Evolutionary conservation across 768 basidiomycete species (phyloP).

Genomic region (Collybia sordida): DNA sequence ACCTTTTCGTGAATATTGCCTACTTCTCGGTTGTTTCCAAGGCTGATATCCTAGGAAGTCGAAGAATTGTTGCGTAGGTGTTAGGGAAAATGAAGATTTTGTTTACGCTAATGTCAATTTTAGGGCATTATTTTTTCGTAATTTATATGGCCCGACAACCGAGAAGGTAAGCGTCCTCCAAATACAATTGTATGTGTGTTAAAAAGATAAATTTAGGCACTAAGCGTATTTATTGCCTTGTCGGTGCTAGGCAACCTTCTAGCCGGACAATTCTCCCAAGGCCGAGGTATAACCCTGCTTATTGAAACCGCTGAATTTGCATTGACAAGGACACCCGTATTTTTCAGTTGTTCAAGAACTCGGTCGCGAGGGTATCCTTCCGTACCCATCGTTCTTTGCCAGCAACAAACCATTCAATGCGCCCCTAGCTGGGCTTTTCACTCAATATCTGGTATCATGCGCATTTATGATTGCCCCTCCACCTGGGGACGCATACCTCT

Average conservation of each 20-base stretch:
- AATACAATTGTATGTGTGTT: neutral
- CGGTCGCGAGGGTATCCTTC: slow-evolving; percentile 69
- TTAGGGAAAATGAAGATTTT: neutral
- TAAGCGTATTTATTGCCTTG: slow-evolving; percentile 62
- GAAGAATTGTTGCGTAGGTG: slow-evolving; percentile 66
- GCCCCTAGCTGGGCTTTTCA: slow-evolving; percentile 60
- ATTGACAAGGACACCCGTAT: neutral
- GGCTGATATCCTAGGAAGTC: slow-evolving; percentile 62
- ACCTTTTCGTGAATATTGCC: slow-evolving; percentile 66
- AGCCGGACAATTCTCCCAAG: slow-evolving; percentile 63
- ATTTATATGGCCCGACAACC: slow-evolving; percentile 62
- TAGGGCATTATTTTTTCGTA: slow-evolving; percentile 73
- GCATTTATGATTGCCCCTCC: slow-evolving; percentile 56
- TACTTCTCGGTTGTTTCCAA: slow-evolving; percentile 77
- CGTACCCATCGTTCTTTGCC: slow-evolving; percentile 64
- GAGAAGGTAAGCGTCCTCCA: slow-evolving; percentile 45
- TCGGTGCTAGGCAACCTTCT: slow-evolving; percentile 67
- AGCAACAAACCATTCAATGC: slow-evolving; percentile 71
- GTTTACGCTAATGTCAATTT: neutral
- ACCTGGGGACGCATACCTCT: slow-evolving; percentile 73
- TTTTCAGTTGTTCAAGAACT: slow-evolving; percentile 67
- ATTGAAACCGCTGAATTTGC: neutral
- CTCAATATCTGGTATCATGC: slow-evolving; percentile 61
- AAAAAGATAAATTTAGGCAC: slow-evolving; percentile 32
- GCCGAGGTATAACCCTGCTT: slow-evolving; percentile 45